Percentiles rank a stretch among this genome's conserved stretches.
These are phyloP conservation scores for Cladobotryum mycophilum DNA, from an alignment of 2,329 filamentous ascomycete species.

Conservation along the genomic window DNA sequence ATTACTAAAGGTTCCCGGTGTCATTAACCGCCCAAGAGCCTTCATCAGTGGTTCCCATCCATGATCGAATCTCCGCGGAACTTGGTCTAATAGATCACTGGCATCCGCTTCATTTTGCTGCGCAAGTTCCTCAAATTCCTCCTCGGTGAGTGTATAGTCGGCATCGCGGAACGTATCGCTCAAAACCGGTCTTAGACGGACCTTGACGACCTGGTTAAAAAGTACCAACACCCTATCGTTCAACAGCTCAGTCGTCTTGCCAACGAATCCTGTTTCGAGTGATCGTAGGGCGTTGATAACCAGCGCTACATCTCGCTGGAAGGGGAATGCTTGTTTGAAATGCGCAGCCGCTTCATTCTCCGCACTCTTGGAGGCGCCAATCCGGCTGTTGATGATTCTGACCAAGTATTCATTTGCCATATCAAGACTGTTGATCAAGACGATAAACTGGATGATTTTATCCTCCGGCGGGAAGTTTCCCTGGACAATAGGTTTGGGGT, in stretches of 20 bases:
- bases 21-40: slow-evolving; percentile 80
- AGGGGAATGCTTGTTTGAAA: slow-evolving; percentile 67
- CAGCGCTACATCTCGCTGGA: slow-evolving; percentile 65
- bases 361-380: slow-evolving; percentile 40
- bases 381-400: slow-evolving; percentile 70
- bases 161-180: slow-evolving; percentile 86
- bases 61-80: slow-evolving; percentile 72
- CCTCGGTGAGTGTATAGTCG: slow-evolving; percentile 69
- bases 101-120: slow-evolving; percentile 49
- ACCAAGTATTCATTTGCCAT: slow-evolving; percentile 84
- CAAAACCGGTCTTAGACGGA: slow-evolving; percentile 75
- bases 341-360: slow-evolving; percentile 33
- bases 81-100: slow-evolving; percentile 55
- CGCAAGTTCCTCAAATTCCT: slow-evolving; percentile 52
- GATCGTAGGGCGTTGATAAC: slow-evolving; percentile 62
- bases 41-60: slow-evolving; percentile 82
- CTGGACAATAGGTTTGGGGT: slow-evolving; percentile 72
- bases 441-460: slow-evolving; percentile 80
- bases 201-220: slow-evolving; percentile 81
- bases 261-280: slow-evolving; percentile 65
- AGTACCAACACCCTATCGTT: slow-evolving; percentile 79
- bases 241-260: slow-evolving; percentile 75
- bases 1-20: slow-evolving; percentile 65
- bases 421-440: slow-evolving; percentile 93
- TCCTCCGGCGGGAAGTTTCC: slow-evolving; percentile 82